These are phyloP conservation scores for Exidia glandulosa DNA, from an alignment of 768 basidiomycete species.

Conservation along the genomic window DNA sequence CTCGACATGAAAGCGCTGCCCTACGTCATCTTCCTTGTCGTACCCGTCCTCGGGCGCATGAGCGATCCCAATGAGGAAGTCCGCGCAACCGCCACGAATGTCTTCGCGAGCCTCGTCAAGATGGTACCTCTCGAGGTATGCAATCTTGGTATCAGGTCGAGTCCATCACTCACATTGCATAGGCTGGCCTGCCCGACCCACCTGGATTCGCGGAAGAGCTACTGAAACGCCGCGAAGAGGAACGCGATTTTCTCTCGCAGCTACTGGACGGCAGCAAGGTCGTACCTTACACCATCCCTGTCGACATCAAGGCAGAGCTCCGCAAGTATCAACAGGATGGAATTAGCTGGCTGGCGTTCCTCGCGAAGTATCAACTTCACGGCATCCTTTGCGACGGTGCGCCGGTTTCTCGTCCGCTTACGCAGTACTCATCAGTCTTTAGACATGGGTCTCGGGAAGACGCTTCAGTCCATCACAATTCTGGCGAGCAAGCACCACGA, in stretches of 20 bases:
- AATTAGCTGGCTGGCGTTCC: constrained; percentile 96
- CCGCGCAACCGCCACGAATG: constrained; percentile 89
- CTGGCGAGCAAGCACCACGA: constrained; percentile 90
- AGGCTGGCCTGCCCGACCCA: constrained; percentile 97
- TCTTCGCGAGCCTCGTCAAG: constrained; percentile 93
- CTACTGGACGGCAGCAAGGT: constrained; percentile 93
- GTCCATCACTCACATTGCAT: background rate
- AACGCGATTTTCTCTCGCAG: constrained; percentile 87
- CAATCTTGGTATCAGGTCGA: background rate
- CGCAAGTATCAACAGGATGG: constrained; percentile 98
- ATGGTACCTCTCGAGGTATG: constrained; percentile 94
- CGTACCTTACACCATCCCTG: constrained; percentile 77
- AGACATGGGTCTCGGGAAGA: constrained; percentile 99
- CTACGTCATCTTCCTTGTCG: constrained; percentile 93
- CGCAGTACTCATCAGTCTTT: constrained; percentile 6
- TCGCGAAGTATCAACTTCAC: constrained; percentile 95
- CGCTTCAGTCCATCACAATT: constrained; percentile 94
- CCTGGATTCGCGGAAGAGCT: constrained; percentile 84
- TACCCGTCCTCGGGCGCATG: constrained; percentile 94
- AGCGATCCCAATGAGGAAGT: constrained; percentile 89
- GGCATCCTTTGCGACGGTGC: constrained; percentile 95
- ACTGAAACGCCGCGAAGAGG: constrained; percentile 71
- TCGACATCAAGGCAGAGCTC: constrained; percentile 83
- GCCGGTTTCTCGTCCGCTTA: constrained; percentile 11
- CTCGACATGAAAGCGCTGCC: constrained; percentile 92